phyloP scores from a whole-genome alignment of 2,329 filamentous ascomycete genomes.

The Blumeria hordei region DNA sequence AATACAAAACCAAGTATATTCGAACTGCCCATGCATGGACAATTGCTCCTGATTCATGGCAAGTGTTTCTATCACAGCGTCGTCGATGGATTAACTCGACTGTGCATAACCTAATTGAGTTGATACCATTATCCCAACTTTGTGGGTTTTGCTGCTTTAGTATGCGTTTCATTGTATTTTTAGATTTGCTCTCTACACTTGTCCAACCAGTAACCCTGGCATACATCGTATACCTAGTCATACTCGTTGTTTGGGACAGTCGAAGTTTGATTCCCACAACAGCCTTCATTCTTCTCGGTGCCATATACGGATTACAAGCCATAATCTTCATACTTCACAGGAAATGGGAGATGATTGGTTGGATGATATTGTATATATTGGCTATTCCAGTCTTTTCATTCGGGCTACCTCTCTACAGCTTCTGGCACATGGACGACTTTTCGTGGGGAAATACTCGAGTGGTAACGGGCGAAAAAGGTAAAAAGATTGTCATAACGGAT shows the following conservation, averaged over 20 bases:
- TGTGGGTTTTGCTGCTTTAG: constrained; percentile 99
- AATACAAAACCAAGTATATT: constrained; percentile 97
- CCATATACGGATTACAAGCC: constrained; percentile 92
- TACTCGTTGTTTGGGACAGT: constrained; percentile 36
- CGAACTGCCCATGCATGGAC: constrained; percentile 87
- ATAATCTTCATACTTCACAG: constrained; percentile 90
- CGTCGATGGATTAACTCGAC: constrained; percentile 99
- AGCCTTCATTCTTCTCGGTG: constrained; percentile 71
- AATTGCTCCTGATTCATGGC: constrained; percentile 83
- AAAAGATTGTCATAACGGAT: constrained; percentile 80
- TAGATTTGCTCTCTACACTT: constrained; percentile 78
- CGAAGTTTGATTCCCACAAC: constrained; percentile 47
- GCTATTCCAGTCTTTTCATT: constrained; percentile 85
- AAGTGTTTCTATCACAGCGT: constrained; percentile 89
- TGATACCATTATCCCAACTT: constrained; percentile 78
- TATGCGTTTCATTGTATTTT: constrained; percentile 93
- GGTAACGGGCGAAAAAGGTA: constrained; percentile 78
- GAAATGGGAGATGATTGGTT: constrained; percentile 99
- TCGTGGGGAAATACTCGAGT: constrained; percentile 98
- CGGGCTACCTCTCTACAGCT: constrained; percentile 72
- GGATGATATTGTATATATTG: constrained; percentile 90
- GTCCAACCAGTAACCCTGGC: constrained; percentile 77
- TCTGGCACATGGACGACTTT: constrained; percentile 99
- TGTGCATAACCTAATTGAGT: constrained; percentile 88
- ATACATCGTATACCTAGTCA: constrained; percentile 77